These are phyloP conservation scores for Cryphonectria naterciae DNA, from an alignment of 2,329 filamentous ascomycete species.

Conservation along the genomic window DNA sequence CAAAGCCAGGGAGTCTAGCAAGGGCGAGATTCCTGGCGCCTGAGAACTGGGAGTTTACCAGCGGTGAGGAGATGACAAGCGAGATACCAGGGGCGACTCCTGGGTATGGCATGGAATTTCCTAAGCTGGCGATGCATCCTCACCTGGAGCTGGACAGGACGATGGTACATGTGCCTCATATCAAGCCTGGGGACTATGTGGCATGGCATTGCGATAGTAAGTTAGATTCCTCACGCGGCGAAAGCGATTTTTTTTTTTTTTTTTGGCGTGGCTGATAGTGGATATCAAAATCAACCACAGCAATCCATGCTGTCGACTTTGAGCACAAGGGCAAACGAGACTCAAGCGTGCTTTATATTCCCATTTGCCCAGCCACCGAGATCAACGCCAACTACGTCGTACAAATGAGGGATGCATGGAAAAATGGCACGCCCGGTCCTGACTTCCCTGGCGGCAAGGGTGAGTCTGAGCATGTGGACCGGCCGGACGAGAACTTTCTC, in stretches of 20 bases:
- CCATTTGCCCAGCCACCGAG: slow-evolving; percentile 79
- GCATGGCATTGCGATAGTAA: slow-evolving; percentile 77
- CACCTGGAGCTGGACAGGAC: slow-evolving; percentile 68
- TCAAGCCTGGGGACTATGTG: slow-evolving; percentile 75
- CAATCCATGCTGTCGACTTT: slow-evolving; percentile 82
- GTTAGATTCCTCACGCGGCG: background rate
- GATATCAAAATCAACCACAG: slow-evolving; percentile 29
- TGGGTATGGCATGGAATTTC: slow-evolving; percentile 73
- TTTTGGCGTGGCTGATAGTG: background rate
- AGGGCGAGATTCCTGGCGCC: slow-evolving; percentile 47
- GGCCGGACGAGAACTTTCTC: slow-evolving; percentile 38
- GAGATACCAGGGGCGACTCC: slow-evolving; percentile 70
- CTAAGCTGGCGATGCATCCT: slow-evolving; percentile 62
- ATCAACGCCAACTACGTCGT: slow-evolving; percentile 72
- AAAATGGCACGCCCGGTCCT: slow-evolving; percentile 67
- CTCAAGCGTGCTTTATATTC: slow-evolving; percentile 87
- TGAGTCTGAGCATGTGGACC: slow-evolving; percentile 58
- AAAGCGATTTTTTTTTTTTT: fast-evolving
- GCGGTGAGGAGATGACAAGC: slow-evolving; percentile 50
- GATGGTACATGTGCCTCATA: slow-evolving; percentile 73
- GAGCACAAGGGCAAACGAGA: slow-evolving; percentile 73
- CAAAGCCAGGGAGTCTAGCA: slow-evolving; percentile 10
- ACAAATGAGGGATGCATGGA: slow-evolving; percentile 72
- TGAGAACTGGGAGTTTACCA: slow-evolving; percentile 64
- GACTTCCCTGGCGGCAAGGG: slow-evolving; percentile 76